Percentiles rank a stretch among this genome's conserved stretches.
Conservation (phyloP, 129 eudicot species). For the Flaveria bidentis region DNA sequence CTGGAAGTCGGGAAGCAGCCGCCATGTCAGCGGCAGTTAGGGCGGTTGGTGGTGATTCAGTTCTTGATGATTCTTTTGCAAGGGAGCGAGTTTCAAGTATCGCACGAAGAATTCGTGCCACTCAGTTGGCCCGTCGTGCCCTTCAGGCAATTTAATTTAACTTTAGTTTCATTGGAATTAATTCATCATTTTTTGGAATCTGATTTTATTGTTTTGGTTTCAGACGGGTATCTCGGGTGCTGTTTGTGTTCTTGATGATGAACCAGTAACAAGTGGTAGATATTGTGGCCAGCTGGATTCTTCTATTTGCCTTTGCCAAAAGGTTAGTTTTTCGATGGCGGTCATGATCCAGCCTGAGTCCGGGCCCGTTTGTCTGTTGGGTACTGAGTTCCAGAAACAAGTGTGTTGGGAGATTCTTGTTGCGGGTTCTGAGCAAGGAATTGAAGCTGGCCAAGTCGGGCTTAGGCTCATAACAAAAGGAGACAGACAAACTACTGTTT, state of each 20-base stretch:
- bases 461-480: constrained; percentile 82
- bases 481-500: constrained; percentile 78
- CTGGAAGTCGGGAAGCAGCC: constrained; percentile 95
- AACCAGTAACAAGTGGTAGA: constrained; percentile 87
- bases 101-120: constrained; percentile 78
- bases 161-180: not conserved
- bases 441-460: constrained; percentile 98
- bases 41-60: constrained; percentile 98
- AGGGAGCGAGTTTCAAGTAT: constrained; percentile 90
- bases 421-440: constrained; percentile 99
- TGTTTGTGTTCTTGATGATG: constrained; percentile 94
- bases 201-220: constrained; percentile 25
- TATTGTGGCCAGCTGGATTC: constrained; percentile 87
- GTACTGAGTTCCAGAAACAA: constrained; percentile 84
- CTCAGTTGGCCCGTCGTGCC: constrained; percentile 94
- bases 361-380: constrained; percentile 92
- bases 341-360: constrained; percentile 98
- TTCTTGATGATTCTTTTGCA: constrained; percentile 93
- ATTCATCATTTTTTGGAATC: not conserved
- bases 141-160: constrained; percentile 53
- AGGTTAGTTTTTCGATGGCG: constrained; percentile 74
- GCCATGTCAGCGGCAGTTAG: constrained; percentile 99
- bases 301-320: constrained; percentile 65
- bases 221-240: constrained; percentile 94
- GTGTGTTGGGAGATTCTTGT: constrained; percentile 94